Base-by-base conservation (phyloP, 305 asterid genomes). In the Petunia hybrid region DNA sequence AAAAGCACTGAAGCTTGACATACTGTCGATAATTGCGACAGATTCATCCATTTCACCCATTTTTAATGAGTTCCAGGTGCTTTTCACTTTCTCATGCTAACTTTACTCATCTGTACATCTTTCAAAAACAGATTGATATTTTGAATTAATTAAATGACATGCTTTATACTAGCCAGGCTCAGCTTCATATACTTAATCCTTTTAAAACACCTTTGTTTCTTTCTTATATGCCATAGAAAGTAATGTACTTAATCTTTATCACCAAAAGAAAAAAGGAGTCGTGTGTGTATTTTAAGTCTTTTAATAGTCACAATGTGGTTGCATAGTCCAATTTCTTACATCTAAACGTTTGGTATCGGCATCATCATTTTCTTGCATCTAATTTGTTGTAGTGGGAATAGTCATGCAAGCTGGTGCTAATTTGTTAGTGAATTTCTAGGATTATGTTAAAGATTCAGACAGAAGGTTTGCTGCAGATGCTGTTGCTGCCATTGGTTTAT, bases 1-100 rank as follows among this genome's bases (percentile, higher is more conserved):
- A 61, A 96, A 93, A 90, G 85, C 91, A 69, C 85, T 96, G 92
- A 96, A 96, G 92, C 98, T 96, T 40, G 99, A 93, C 86, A 94
- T 96, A 85, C 92, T 96, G 71, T 94, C 98, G 76, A 85, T 91
- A 45, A 88, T 96, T 82, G 99, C 92, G 55, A 89, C 98, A 78
- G 86, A 87, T 69, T 85, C 95, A 38, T 92, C 99, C 31, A 88
- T 94, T 80, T 85, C 95, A 80, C 85, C 92, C 76, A 89, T 96
- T 85, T 91, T 96, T 75, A 86, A 92, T 77, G 99, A 96, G 92
- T 94, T 96, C 89, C 98, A 93, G 99, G 99, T 96, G 88, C 75
- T 76, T 22, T 22, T 22, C 46, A 51, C 6, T 36, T 73, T 73
- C 43, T 51, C 22, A 6, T 73, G 63, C 35, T 12, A 73, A 73